Percentiles rank a stretch among this genome's conserved stretches.
phyloP scores from a whole-genome alignment of 2,329 filamentous ascomycete genomes.

The Neopestalotiopsis sp. region DNA sequence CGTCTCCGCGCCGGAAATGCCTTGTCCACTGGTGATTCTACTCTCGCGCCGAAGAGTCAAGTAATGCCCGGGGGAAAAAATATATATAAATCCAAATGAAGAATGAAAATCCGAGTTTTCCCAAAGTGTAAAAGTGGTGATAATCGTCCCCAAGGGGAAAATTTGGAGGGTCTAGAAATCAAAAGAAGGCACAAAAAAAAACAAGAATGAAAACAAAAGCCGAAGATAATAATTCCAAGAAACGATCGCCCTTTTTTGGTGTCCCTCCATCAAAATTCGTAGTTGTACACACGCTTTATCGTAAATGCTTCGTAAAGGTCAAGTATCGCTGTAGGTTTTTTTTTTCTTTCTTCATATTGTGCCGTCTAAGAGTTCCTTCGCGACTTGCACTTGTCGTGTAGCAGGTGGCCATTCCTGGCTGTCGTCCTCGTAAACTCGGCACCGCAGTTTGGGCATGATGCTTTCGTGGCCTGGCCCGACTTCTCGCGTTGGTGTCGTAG shows the following conservation, averaged over 20 bases:
- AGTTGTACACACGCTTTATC: slow-evolving; percentile 14
- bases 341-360: background rate
- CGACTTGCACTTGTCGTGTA: slow-evolving; percentile 92
- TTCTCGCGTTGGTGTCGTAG: slow-evolving; percentile 93
- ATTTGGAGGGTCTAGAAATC: background rate
- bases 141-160: background rate
- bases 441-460: slow-evolving; percentile 87
- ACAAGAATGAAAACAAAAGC: background rate
- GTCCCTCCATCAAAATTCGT: background rate
- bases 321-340: background rate
- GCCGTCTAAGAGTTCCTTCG: slow-evolving; percentile 50
- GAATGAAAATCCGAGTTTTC: background rate
- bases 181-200: background rate
- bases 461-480: slow-evolving; percentile 87
- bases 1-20: slow-evolving; percentile 4
- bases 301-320: slow-evolving; percentile 15
- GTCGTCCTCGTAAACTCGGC: slow-evolving; percentile 91
- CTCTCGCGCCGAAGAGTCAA: background rate
- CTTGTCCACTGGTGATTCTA: background rate
- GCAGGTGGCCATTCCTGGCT: slow-evolving; percentile 83
- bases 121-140: background rate
- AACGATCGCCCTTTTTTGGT: slow-evolving; percentile 2
- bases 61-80: background rate
- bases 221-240: background rate
- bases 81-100: background rate